phyloP scores from a whole-genome alignment of 1,284 basidiomycete genomes.

The Naganishia liquefaciens region DNA sequence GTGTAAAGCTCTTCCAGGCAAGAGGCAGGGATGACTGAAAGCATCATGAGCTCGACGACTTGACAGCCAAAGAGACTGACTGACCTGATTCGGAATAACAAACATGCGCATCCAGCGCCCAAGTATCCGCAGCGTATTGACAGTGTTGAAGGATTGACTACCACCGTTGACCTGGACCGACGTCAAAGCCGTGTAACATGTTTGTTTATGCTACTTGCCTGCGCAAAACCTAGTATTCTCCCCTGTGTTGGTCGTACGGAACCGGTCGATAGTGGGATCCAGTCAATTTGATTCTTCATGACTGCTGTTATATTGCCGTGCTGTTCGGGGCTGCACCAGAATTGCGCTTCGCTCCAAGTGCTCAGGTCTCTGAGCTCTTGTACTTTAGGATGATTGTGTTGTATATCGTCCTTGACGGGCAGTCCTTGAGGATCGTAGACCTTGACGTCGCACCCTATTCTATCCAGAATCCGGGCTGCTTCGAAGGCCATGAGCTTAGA shows the following conservation, averaged over 20 bases:
- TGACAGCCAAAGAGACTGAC: neutral
- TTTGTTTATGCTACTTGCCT: constrained; percentile 21
- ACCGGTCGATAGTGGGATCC: constrained; percentile 51
- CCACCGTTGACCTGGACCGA: constrained; percentile 50
- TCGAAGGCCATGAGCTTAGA: constrained; percentile 51
- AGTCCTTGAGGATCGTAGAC: constrained; percentile 48
- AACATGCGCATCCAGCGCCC: constrained; percentile 53
- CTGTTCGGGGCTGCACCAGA: constrained; percentile 53
- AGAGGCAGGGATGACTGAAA: constrained; percentile 49
- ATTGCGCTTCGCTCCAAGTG: constrained; percentile 47
- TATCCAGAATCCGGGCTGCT: constrained; percentile 46
- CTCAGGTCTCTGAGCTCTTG: constrained; percentile 45
- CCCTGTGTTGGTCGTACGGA: constrained; percentile 54
- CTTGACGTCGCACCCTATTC: constrained; percentile 49
- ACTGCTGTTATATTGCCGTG: constrained; percentile 52
- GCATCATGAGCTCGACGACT: neutral
- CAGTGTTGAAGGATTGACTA: constrained; percentile 52
- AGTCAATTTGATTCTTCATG: constrained; percentile 54
- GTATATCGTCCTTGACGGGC: constrained; percentile 51
- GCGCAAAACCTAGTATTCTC: constrained; percentile 44
- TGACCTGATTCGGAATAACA: constrained; percentile 40
- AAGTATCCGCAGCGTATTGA: constrained; percentile 49
- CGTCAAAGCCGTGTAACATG: neutral
- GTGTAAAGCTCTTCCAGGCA: constrained; percentile 51
- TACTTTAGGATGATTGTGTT: constrained; percentile 43